Evolutionary conservation across 2,329 filamentous ascomycete genomes (phyloP).

Genomic region (Xylariaceae sp.): DNA sequence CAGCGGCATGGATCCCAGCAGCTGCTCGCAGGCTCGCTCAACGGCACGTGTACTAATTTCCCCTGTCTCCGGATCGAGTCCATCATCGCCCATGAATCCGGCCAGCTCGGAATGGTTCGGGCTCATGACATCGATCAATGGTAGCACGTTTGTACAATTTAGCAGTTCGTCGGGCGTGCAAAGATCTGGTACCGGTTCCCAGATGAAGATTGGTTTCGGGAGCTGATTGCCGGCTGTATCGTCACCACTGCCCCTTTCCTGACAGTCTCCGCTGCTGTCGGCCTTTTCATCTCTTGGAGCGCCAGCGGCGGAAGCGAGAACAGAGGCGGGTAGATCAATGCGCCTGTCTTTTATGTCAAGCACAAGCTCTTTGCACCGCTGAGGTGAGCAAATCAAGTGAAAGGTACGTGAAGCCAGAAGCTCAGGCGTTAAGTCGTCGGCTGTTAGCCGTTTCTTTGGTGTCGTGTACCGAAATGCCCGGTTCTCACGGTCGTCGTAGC

Average conservation of each 20-base stretch:
- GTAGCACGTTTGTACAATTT: constrained; percentile 58
- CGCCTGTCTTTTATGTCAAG: constrained; percentile 59
- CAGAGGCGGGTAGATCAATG: constrained; percentile 33
- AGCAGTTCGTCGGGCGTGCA: constrained; percentile 66
- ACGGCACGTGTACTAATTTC: constrained; percentile 47
- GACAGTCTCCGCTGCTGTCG: background rate
- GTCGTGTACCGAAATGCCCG: constrained; percentile 82
- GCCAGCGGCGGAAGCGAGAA: constrained; percentile 5
- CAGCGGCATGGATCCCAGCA: constrained; percentile 58
- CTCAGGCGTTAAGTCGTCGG: constrained; percentile 58
- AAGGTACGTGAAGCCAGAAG: constrained; percentile 71
- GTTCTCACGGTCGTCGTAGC: constrained; percentile 67
- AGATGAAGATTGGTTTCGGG: constrained; percentile 69
- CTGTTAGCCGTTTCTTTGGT: constrained; percentile 75
- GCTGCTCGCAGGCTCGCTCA: constrained; percentile 56
- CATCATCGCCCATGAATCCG: constrained; percentile 66
- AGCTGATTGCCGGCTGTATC: constrained; percentile 18
- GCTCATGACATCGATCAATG: constrained; percentile 57
- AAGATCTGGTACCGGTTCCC: constrained; percentile 90
- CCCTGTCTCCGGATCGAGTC: constrained; percentile 49
- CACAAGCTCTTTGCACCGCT: constrained; percentile 70
- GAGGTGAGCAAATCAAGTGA: constrained; percentile 79
- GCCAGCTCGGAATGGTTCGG: constrained; percentile 91
- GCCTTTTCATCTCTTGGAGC: background rate
- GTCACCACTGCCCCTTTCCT: constrained; percentile 6